phyloP scores from a whole-genome alignment of 2,329 filamentous ascomycete genomes.

The Trichoderma asperellum region DNA sequence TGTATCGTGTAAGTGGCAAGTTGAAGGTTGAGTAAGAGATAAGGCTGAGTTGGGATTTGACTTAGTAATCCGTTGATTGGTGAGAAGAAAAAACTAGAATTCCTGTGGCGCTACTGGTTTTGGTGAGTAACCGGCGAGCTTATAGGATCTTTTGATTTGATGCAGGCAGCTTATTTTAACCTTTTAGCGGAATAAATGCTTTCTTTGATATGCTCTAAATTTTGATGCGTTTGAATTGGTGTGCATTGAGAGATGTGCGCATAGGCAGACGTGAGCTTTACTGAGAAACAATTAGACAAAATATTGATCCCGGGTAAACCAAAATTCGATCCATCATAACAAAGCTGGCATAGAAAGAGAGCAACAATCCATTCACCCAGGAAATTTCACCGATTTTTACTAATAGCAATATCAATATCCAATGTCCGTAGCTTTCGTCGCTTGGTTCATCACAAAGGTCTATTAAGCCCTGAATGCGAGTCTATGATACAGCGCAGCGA shows the following conservation, averaged over 20 bases:
- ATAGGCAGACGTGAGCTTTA: neutral
- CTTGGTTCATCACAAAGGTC: conserved; percentile 36
- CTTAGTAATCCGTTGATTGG: conserved; percentile 20
- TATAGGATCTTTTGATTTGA: neutral
- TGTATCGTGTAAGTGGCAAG: conserved; percentile 2
- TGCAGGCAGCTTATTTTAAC: neutral
- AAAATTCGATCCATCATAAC: neutral
- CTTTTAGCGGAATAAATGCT: neutral
- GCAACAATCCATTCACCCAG: neutral
- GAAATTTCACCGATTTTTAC: neutral
- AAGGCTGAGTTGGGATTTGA: neutral
- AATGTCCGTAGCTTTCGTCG: neutral
- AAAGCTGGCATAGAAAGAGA: neutral
- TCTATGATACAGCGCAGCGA: conserved; percentile 48
- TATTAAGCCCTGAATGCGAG: conserved; percentile 43
- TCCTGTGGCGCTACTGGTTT: neutral
- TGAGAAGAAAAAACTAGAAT: conserved; percentile 8
- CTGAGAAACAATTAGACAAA: neutral
- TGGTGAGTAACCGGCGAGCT: neutral
- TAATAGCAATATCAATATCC: neutral
- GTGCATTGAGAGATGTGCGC: neutral
- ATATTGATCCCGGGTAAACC: neutral
- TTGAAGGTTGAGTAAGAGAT: neutral
- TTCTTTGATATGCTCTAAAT: neutral
- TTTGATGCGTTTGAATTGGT: neutral